Conservation (phyloP, 805 yeast genomes). For the Ogataea salicorniae region DNA sequence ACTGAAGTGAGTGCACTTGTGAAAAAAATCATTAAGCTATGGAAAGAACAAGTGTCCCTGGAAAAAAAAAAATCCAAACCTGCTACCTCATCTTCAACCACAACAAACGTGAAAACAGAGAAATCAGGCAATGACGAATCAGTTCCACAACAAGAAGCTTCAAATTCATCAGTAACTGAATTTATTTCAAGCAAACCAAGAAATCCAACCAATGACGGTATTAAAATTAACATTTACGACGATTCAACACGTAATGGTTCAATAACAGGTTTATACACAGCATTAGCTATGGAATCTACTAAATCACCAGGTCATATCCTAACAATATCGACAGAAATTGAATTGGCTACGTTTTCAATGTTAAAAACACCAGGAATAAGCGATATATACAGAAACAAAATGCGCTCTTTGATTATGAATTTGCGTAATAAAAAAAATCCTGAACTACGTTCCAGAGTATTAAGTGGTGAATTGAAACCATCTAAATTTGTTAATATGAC, state of each 20-base stretch:
- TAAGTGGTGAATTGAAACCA: constrained; percentile 62
- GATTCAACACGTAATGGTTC: constrained; percentile 82
- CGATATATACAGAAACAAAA: constrained; percentile 70
- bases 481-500: constrained; percentile 68
- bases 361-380: constrained; percentile 52
- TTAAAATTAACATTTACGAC: constrained; percentile 61
- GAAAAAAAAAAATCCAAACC: constrained; percentile 40
- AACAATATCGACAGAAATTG: constrained; percentile 63
- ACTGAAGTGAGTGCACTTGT: constrained; percentile 67
- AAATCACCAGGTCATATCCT: constrained; percentile 49
- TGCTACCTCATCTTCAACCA: not conserved
- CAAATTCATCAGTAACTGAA: constrained; percentile 26
- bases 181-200: constrained; percentile 54
- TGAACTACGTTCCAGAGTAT: constrained; percentile 64
- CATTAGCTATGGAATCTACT: constrained; percentile 75
- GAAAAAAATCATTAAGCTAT: constrained; percentile 72
- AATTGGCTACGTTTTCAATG: constrained; percentile 58
- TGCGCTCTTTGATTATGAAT: constrained; percentile 83
- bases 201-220: constrained; percentile 76
- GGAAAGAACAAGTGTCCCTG: constrained; percentile 84
- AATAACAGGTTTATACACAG: constrained; percentile 78
- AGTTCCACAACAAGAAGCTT: constrained; percentile 7
- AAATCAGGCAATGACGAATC: constrained; percentile 9
- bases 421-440: constrained; percentile 88
- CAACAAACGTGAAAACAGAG: constrained; percentile 12